These are phyloP conservation scores for Zymoseptoria pseudotritici DNA, from an alignment of 2,329 filamentous ascomycete species.

Conservation along the genomic window DNA sequence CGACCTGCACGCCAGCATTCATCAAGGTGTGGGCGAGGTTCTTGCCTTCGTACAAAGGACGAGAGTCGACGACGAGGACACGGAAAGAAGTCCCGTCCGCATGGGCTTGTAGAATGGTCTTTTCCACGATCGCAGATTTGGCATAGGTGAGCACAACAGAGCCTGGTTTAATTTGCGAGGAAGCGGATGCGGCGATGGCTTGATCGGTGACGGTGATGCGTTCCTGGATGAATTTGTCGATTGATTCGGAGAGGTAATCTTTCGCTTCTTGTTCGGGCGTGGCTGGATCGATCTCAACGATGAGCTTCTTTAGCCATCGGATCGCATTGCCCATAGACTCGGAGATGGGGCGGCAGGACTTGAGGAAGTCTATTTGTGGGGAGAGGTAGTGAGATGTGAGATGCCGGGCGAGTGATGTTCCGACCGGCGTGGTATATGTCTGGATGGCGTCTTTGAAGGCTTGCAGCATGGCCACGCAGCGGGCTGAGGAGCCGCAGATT, in stretches of 20 bases:
- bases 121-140: slow-evolving; percentile 77
- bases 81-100: slow-evolving; percentile 65
- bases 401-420: slow-evolving; percentile 79
- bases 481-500: slow-evolving; percentile 80
- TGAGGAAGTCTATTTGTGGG: slow-evolving; percentile 90
- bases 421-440: slow-evolving; percentile 81
- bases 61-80: slow-evolving; percentile 75
- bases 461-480: slow-evolving; percentile 78
- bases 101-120: slow-evolving; percentile 67
- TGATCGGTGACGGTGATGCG: slow-evolving; percentile 80
- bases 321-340: slow-evolving; percentile 97
- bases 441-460: slow-evolving; percentile 91
- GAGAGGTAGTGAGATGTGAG: slow-evolving; percentile 86
- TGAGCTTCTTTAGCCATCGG: slow-evolving; percentile 84
- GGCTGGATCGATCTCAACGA: slow-evolving; percentile 83
- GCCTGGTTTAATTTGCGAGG: slow-evolving; percentile 66
- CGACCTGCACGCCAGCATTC: slow-evolving; percentile 63
- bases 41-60: slow-evolving; percentile 62
- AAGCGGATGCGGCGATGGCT: slow-evolving; percentile 71
- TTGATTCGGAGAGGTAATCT: slow-evolving; percentile 65
- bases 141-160: slow-evolving; percentile 83
- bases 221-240: slow-evolving; percentile 86
- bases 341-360: slow-evolving; percentile 88
- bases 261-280: slow-evolving; percentile 77
- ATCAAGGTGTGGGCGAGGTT: slow-evolving; percentile 65